A percentile compares a stretch with the other conserved stretches of the same genome.
These are phyloP conservation scores for Phlegmacium glaucopus DNA, from an alignment of 768 basidiomycete species.

Conservation along the genomic window DNA sequence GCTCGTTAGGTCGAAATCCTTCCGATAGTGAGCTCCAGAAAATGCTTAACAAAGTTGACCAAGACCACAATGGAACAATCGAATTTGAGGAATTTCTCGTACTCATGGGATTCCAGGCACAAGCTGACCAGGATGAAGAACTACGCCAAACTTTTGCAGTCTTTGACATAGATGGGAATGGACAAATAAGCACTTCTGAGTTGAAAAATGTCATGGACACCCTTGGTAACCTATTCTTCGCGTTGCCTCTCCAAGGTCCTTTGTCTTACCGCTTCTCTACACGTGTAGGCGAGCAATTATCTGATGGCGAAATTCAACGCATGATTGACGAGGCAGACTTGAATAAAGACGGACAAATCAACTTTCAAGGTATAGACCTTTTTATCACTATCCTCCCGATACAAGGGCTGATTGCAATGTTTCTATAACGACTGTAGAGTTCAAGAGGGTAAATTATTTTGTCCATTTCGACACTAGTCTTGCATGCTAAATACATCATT, in stretches of 20 bases:
- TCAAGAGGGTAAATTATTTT: too few species aligned
- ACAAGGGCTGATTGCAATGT: too few species aligned
- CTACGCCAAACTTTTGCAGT: constrained; percentile 51
- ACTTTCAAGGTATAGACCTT: constrained; percentile 53
- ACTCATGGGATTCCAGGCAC: constrained; percentile 43
- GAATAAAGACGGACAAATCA: constrained; percentile 84
- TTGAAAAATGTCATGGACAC: constrained; percentile 93
- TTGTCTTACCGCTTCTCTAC: too few species aligned
- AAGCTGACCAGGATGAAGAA: constrained; percentile 40
- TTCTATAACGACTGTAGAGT: not conserved
- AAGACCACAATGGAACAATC: constrained; percentile 41
- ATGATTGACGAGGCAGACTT: constrained; percentile 91
- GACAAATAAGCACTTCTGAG: constrained; percentile 87
- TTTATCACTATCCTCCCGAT: not conserved
- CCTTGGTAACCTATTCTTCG: too few species aligned
- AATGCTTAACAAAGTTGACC: constrained; percentile 49
- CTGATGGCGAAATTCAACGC: constrained; percentile 75
- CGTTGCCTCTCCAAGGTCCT: too few species aligned
- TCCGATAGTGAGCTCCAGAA: constrained; percentile 46
- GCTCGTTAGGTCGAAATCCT: constrained; percentile 44
- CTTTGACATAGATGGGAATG: constrained; percentile 96
- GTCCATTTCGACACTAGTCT: too few species aligned
- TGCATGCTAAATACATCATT: too few species aligned
- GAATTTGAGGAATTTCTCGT: constrained; percentile 45
- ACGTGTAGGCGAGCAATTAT: constrained; percentile 81